Base-by-base conservation (phyloP, 2,329 filamentous ascomycete species). In the Pseudocercospora cruenta region DNA sequence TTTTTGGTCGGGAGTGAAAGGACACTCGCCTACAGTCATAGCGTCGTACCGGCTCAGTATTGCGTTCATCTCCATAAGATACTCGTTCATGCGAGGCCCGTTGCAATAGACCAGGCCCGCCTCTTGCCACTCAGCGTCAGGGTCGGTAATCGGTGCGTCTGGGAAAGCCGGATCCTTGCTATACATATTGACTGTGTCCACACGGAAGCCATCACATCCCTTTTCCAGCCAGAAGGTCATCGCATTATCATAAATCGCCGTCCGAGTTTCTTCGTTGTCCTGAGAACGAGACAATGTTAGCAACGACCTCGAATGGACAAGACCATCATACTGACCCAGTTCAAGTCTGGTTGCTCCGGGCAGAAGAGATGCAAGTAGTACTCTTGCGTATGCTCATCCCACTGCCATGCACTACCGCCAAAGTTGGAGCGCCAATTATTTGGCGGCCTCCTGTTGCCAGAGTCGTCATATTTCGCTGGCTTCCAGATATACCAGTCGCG, bases 401-500 rank as follows among this genome's bases (percentile, higher is more conserved):
- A 83, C 0, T 79, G 79, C 82, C 80, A 80, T 24, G 78, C 79
- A 31, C 73, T 76, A 49, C 79, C 78, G 39, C 78, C 78, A 1
- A 80, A 73, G 28, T 77, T 76, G 69, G 72, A 72, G 69, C 55
- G 73, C 75, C 80, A 83, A 64, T 83, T 90, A 59, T 86, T 90
- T 1, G 88, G 88, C 0, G 87, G 86, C 19, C 84, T 78, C 0
- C 84, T 80, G 10, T 83, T 81, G 2, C 87, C 87, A 1, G 85
- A 64, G 0, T 75, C 73, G 36, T 87, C 83, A 68, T 85, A 85
- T 6, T 82, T 82, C 0, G 87, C 79, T 0, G 84, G 82, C 82
- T 83, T 82, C 89, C 89, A 91, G 71, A 90, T 87, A 71, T 89
- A 90, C 83, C 85, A 90, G 71, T 88, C 83, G n/a, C 86, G 78